Base-by-base conservation (phyloP, 2,329 filamentous ascomycete species). In the Fusarium staphyleae region DNA sequence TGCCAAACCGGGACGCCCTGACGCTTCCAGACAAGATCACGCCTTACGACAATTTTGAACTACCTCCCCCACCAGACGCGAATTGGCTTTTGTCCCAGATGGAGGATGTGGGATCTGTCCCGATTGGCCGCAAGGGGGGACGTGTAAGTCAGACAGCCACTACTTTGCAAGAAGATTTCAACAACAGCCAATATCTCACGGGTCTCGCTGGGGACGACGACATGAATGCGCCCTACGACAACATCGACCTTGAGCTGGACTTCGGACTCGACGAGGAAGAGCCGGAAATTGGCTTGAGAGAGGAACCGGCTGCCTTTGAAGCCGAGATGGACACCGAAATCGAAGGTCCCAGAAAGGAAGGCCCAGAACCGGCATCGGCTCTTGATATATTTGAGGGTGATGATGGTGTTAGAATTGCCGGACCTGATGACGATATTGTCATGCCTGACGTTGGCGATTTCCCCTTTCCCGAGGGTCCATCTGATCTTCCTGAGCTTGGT, bases 11-110 rank as follows among this genome's bases (percentile, higher is more conserved):
- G 41, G 91, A 93, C 71, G 88, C 91, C 22, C 84, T 98, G 60
- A 90, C 93, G 68, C 83, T 99, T 48, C 92, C 93, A 6, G 95
- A 99, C 77, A 88, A 89, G 47, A 89, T 99, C 63, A 98, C 95
- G 10, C 92, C 96, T 58, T 90, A 95, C 55, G 95, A 99, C 70
- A 87, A 87, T 66, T 79, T 88, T 37, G 85, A 87, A 60, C 76
- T 87, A 53, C 82, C 96, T 18, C 90, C 96, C 26, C 90, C 95
- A 60, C 92, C 92, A 8, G 93, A 97, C 75, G 89, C 92, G 5
- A 90, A 90, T 29, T 87, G 96, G 72, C 83, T 97, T 8, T 78
- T 97, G 47, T 87, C 90, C 10, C 88, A 91, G 68, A 83, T 90
- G 53, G 85, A 90, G 36, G 86, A 86, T 58, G 79, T 81, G 32